Conservation (phyloP, 306 rosid species). For the Gastrolobium bilobum region DNA sequence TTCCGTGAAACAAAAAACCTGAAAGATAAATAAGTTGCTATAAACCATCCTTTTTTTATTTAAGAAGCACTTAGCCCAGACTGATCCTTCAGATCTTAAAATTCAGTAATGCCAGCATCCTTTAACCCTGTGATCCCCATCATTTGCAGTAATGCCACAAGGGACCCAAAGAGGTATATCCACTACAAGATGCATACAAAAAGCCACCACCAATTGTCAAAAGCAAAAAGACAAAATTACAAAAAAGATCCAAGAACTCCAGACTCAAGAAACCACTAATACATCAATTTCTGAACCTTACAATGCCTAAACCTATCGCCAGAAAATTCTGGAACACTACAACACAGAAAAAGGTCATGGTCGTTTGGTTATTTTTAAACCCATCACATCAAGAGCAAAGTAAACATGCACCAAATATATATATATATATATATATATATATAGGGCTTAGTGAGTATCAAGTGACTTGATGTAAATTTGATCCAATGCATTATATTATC, state of each 20-base stretch:
- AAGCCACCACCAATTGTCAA: background rate
- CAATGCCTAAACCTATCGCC: background rate
- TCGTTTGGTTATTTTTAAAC: background rate
- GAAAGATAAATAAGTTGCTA: background rate
- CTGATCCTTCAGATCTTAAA: background rate
- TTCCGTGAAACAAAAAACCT: conserved; percentile 1
- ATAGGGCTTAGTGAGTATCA: too few species aligned
- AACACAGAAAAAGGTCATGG: background rate
- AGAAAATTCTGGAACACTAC: background rate
- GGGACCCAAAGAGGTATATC: background rate
- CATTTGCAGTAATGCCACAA: background rate
- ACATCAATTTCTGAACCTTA: background rate
- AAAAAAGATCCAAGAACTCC: background rate
- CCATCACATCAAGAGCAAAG: background rate
- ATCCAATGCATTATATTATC: too few species aligned
- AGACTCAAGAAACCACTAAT: background rate
- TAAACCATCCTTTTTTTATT: background rate
- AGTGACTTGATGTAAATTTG: too few species aligned
- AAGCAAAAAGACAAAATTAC: background rate
- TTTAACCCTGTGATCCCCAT: background rate
- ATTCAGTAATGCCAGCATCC: background rate
- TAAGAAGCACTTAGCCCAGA: background rate
- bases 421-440: too few species aligned
- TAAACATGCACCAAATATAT: too few species aligned
- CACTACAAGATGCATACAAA: background rate